Conservation (phyloP, 2,329 filamentous ascomycete species). For the Aspergillus sp. region DNA sequence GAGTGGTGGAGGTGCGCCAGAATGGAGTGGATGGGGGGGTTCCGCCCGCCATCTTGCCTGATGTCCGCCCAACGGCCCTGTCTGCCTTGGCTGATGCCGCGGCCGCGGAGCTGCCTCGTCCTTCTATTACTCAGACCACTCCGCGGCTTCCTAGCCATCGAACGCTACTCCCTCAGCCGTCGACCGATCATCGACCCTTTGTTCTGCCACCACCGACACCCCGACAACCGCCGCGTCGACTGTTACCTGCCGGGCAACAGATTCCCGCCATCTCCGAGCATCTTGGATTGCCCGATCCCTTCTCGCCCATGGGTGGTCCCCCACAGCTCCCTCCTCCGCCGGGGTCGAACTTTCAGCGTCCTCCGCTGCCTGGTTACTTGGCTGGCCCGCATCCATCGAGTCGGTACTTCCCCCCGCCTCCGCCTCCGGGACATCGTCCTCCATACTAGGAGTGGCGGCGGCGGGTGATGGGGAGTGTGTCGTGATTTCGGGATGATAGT, state of each 20-base stretch:
- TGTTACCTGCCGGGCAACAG: constrained; percentile 34
- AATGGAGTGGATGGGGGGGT: constrained; percentile 10
- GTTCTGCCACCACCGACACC: constrained; percentile 23
- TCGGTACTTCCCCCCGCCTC: constrained; percentile 23
- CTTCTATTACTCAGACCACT: constrained; percentile 42
- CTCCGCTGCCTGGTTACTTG: constrained; percentile 29
- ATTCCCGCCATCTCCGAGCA: constrained; percentile 30
- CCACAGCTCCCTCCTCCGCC: constrained; percentile 41
- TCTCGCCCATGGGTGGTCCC: constrained; percentile 30
- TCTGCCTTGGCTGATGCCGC: constrained; percentile 35
- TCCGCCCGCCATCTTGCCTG: constrained; percentile 7
- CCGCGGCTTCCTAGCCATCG: constrained; percentile 37
- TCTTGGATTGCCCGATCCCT: constrained; percentile 36
- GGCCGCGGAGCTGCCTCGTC: constrained; percentile 28
- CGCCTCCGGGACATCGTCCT: constrained; percentile 16
- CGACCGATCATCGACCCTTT: constrained; percentile 32
- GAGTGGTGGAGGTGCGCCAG: constrained; percentile 16
- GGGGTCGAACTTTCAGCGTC: constrained; percentile 36
- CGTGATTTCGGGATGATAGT: background rate
- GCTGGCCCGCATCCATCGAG: constrained; percentile 18
- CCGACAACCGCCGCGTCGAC: constrained; percentile 33
- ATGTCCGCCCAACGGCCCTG: constrained; percentile 26
- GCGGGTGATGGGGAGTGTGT: background rate
- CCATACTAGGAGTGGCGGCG: constrained; percentile 13
- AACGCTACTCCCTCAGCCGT: constrained; percentile 26